Base-by-base conservation (phyloP, 108 stramenopile genomes). In the Cyclotella cryptica region DNA sequence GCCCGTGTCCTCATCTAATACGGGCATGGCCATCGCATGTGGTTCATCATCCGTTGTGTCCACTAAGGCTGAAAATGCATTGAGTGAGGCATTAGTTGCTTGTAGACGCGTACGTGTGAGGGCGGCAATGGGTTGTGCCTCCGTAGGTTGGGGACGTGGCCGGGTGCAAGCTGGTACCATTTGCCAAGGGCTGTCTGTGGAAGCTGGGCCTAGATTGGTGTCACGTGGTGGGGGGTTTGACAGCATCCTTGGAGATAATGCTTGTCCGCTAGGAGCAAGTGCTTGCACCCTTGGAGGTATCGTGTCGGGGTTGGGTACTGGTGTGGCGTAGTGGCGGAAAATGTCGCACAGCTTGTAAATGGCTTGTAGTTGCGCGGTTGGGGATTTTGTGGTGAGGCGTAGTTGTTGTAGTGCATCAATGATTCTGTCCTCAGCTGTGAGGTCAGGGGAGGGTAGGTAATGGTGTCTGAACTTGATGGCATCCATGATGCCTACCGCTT, bases 391-490 rank as follows among this genome's bases (percentile, higher is more conserved):
- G 47, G 47, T 3, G 47, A 49, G 47, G n/a, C 18, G n/a, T 49
- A 49, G n/a, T 9, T 49, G 15, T 17, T 49, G 15, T 17, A 49
- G 15, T 9, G 9, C 9, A 9, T 49, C n/a, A n/a, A 49, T 17
- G n/a, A 49, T 7, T 3, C 9, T 17, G 3, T 9, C 47, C 3
- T 17, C 9, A 3, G 47, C 3, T 9, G 47, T 49, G 47, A 49
- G 15, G 47, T 49, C n/a, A 9, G 47, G 47, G 47, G n/a, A 7
- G 3, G 47, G 15, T 17, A 49, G 15, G 47, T 49, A n/a, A n/a
- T 49, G 47, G 47, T 49, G 47, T 49, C n/a, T 49, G 47, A 49
- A 49, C 47, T 49, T n/a, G 47, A 49, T 49, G 15, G 47, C n/a
- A n/a, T 49, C 47, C 1, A 9, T n/a, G n/a, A 49, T 49, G 15